Conservation (phyloP, 768 basidiomycete genomes). For the Tulasnella sp. region DNA sequence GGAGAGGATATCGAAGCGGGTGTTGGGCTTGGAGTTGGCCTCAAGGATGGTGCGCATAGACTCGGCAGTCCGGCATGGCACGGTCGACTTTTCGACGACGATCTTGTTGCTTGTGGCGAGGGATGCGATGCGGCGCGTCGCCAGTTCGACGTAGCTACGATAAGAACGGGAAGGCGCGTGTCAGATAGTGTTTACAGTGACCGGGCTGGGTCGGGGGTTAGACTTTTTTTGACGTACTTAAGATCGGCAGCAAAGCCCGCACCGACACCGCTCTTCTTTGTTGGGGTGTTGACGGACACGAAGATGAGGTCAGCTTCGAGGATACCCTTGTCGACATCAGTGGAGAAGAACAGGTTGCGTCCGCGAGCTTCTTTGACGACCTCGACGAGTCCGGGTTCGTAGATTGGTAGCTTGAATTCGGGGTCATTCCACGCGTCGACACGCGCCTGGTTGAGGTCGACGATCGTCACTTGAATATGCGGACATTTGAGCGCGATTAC, state of each 20-base stretch:
- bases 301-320: slow-evolving; percentile 95
- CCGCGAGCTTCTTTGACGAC: slow-evolving; percentile 83
- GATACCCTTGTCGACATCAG: slow-evolving; percentile 87
- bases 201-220: slow-evolving; percentile 3
- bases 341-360: slow-evolving; percentile 94
- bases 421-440: slow-evolving; percentile 94
- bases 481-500: slow-evolving; percentile 92
- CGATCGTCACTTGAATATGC: slow-evolving; percentile 89
- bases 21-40: slow-evolving; percentile 87
- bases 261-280: slow-evolving; percentile 95
- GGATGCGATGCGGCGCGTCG: slow-evolving; percentile 89
- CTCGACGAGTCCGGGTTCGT: slow-evolving; percentile 90
- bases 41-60: slow-evolving; percentile 99
- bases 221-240: slow-evolving; percentile 50
- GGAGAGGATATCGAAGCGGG: slow-evolving; percentile 94
- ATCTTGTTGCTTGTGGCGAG: slow-evolving; percentile 90
- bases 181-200: background rate
- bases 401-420: slow-evolving; percentile 82
- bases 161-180: background rate
- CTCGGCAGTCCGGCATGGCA: slow-evolving; percentile 96
- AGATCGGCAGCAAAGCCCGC: slow-evolving; percentile 98
- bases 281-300: slow-evolving; percentile 97
- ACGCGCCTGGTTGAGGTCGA: slow-evolving; percentile 89
- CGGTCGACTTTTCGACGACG: slow-evolving; percentile 98
- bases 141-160: slow-evolving; percentile 86